Conservation (phyloP, 2,329 filamentous ascomycete genomes). For the Grosmannia huntii region DNA sequence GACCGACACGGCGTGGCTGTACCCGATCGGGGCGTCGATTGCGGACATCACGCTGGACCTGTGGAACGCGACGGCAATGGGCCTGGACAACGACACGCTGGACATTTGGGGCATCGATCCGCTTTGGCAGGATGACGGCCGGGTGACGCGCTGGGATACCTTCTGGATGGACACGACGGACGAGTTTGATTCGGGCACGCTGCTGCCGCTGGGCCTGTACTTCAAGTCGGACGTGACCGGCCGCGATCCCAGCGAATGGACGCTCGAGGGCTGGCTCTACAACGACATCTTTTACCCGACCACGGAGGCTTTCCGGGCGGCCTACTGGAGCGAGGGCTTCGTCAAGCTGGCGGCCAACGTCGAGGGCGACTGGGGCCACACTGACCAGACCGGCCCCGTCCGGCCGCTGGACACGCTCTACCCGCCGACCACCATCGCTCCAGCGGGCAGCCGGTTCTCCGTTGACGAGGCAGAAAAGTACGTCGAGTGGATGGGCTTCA, state of each 20-base stretch:
- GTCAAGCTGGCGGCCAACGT: slow-evolving; percentile 32
- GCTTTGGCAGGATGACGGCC: slow-evolving; percentile 26
- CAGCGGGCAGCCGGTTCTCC: slow-evolving; percentile 25
- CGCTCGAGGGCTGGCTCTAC: slow-evolving; percentile 38
- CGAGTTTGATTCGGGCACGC: slow-evolving; percentile 27
- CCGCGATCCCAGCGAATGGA: slow-evolving; percentile 37
- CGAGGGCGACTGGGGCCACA: slow-evolving; percentile 33
- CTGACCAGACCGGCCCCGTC: slow-evolving; percentile 25
- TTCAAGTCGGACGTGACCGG: slow-evolving; percentile 35
- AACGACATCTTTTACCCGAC: slow-evolving; percentile 38
- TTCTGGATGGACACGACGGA: slow-evolving; percentile 27
- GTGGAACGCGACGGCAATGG: slow-evolving; percentile 25
- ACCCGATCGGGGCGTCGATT: slow-evolving; percentile 18
- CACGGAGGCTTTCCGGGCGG: slow-evolving; percentile 31
- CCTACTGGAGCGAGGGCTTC: slow-evolving; percentile 29
- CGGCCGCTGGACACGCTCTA: slow-evolving; percentile 22
- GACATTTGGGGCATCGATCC: slow-evolving; percentile 29
- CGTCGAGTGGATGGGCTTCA: slow-evolving; percentile 38
- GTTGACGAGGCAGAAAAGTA: slow-evolving; percentile 30
- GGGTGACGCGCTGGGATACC: slow-evolving; percentile 32
- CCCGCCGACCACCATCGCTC: slow-evolving; percentile 25
- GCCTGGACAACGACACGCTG: slow-evolving; percentile 28
- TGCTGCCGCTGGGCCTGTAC: slow-evolving; percentile 32
- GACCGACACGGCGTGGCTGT: slow-evolving; percentile 21
- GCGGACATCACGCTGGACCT: slow-evolving; percentile 32